Evolutionary conservation across 2,329 filamentous ascomycete species (phyloP), one percentile per base, ranked within the genome.

Genomic region (Neophaeococcomyces aloes): DNA sequence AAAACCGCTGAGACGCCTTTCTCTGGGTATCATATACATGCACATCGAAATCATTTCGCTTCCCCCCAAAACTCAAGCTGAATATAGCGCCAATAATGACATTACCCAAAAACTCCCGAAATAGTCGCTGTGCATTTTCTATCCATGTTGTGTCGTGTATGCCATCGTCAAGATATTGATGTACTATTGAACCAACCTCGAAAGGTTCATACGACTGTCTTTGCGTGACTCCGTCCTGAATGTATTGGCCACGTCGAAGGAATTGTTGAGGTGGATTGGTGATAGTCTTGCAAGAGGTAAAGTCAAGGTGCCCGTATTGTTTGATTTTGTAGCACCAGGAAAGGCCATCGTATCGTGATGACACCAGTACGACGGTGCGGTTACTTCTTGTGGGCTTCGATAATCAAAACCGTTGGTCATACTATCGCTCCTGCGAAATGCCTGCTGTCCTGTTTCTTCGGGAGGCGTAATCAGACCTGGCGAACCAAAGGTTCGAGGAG

Each of bases 151-250:
- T 27, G 23, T 6, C 10, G 5, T 6, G 5, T 27, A 27, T 5
- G 10, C 23, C 23, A 10, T 27, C 5, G 23, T 27, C 23, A 10
- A 10, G 5, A 10, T 10, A 6, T 27, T 27, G 23, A 27, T 5
- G 10, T 27, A 10, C 23, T 35, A 42, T 35, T 35, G 30, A 7
- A 42, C 39, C 11, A 44, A 25, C 29, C 41, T 44, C 33, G 41
- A 44, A 38, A 44, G 21, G 27, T 44, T 23, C 41, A 44, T 44
- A 8, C 41, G 33, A 17, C 23, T 37, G 30, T 44, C 41, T 17
- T 18, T 44, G 14, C 34, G 21, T 10, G 30, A 19, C 11, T 18
- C 31, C 7, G 8, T 29, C 25, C 7, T 29, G 7, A 30, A 21
- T 23, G 23, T 27, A 10, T 11, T 23, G 17, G 19, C 17, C 21